Evolutionary conservation across 805 yeast genomes (phyloP), one percentile per base, ranked within the genome.

Genomic region (Candida maltosa): DNA sequence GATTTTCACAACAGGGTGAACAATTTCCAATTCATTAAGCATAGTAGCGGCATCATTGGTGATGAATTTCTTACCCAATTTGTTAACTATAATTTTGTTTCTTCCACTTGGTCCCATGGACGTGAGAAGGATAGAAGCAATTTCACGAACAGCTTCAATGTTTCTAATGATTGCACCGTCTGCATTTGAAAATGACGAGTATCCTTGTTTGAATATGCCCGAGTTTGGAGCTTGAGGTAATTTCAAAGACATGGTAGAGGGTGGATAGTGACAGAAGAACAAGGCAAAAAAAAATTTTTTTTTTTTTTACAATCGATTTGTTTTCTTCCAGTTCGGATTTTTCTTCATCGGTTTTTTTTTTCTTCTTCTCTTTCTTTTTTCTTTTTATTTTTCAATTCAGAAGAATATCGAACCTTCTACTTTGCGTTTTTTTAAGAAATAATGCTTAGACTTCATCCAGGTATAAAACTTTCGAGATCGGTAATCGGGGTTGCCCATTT

Each of bases 31-130:
- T 60, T 93, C 97, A 46, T 83, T 78, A 41, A 93, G 71, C 82
- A 93, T 93, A 6, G 98, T 93, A 25, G 97, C 96, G n/a, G 97
- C 97, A 59, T 93, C 98, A 49, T 87, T 87, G 28, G 97, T 93
- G 43, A 93, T 78, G 58, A 88, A 87, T 16, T 87, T 83, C 56
- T 83, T 87, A 40, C 87, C 88, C 47, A 86, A 64, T 50, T 86
- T 77, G 64, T 91, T 91, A 37, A 93, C 96, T 49, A 93, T 83
- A 59, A 93, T 87, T 74, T 93, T 93, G 63, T 89, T 93, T 54
- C 96, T 77, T 35, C 98, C 98, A 63, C 95, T 85, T 41, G 98
- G 98, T 5, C 98, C 98, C 70, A 93, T 84, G 9, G 96, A 87
- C 2, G 97, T 88, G 40, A 89, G 75, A 43, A 94, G 87, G 78